These are phyloP conservation scores for Aspergillus terreus DNA, from an alignment of 2,329 filamentous ascomycete genomes.

Conservation along the genomic window DNA sequence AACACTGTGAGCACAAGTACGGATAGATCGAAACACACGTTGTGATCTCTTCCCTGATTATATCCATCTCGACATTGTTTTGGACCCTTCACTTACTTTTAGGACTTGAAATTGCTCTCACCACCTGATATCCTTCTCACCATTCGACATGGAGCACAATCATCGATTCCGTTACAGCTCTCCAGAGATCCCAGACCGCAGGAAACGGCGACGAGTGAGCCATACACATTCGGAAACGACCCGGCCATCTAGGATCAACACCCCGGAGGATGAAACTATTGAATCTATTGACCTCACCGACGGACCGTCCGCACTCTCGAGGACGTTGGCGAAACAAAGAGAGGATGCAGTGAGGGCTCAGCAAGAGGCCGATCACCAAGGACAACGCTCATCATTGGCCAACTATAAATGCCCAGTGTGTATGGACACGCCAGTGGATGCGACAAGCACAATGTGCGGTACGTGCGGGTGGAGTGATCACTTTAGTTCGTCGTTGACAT, in stretches of 20 bases:
- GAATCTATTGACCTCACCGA: conserved; percentile 52
- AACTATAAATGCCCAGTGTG: conserved; percentile 60
- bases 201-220: conserved; percentile 15
- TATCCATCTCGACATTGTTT: not conserved
- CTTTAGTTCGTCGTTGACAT: conserved; percentile 7
- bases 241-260: not conserved
- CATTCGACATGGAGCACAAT: not conserved
- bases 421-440: conserved; percentile 58
- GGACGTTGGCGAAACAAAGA: conserved; percentile 50
- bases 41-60: too few relatives aligned
- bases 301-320: conserved; percentile 38
- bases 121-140: not conserved
- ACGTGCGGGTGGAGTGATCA: conserved; percentile 21
- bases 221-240: not conserved
- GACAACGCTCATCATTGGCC: conserved; percentile 38
- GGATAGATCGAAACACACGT: too few relatives aligned
- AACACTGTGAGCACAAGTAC: not conserved
- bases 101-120: not conserved
- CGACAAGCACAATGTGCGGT: conserved; percentile 60
- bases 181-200: not conserved
- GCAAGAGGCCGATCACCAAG: conserved; percentile 26
- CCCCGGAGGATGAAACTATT: conserved; percentile 24
- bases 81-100: not conserved
- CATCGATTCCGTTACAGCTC: not conserved
- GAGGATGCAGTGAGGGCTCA: conserved; percentile 50